Evolutionary conservation across 225 moss, liverwort and hornwort species (phyloP).

Genomic region (Physcomitrellopsis africana): DNA sequence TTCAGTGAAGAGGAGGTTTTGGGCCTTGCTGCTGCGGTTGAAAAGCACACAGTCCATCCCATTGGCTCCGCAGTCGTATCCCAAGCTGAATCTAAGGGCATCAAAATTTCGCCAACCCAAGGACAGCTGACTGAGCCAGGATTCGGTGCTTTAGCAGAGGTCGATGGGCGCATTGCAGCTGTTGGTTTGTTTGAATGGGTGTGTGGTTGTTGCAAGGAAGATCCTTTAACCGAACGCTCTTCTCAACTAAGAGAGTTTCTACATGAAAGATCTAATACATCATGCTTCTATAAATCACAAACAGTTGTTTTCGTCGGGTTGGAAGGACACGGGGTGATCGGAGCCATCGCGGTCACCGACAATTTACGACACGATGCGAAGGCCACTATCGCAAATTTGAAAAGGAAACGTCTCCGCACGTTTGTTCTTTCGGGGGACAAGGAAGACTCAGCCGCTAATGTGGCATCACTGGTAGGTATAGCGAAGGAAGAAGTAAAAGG

Average conservation of each 20-base stretch:
- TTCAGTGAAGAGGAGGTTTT: slow-evolving; percentile 46
- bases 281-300: slow-evolving; percentile 67
- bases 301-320: slow-evolving; percentile 86
- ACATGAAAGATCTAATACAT: slow-evolving; percentile 28
- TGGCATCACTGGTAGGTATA: slow-evolving; percentile 76
- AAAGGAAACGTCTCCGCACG: slow-evolving; percentile 53
- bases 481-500: slow-evolving; percentile 70
- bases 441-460: slow-evolving; percentile 61
- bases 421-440: slow-evolving; percentile 87
- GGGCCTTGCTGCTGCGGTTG: slow-evolving; percentile 78
- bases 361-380: slow-evolving; percentile 70
- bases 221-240: slow-evolving; percentile 34
- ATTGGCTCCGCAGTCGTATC: slow-evolving; percentile 78
- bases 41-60: slow-evolving; percentile 80
- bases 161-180: slow-evolving; percentile 72
- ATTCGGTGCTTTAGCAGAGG: slow-evolving; percentile 85
- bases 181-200: slow-evolving; percentile 90
- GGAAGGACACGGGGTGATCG: slow-evolving; percentile 87
- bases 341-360: slow-evolving; percentile 85
- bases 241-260: slow-evolving; percentile 44
- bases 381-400: slow-evolving; percentile 68
- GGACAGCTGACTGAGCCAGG: slow-evolving; percentile 96
- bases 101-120: slow-evolving; percentile 50
- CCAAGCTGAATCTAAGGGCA: slow-evolving; percentile 50
- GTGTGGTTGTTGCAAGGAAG: slow-evolving; percentile 70